Conservation (phyloP, 2,329 filamentous ascomycete species). For the Aureobasidium sp. region DNA sequence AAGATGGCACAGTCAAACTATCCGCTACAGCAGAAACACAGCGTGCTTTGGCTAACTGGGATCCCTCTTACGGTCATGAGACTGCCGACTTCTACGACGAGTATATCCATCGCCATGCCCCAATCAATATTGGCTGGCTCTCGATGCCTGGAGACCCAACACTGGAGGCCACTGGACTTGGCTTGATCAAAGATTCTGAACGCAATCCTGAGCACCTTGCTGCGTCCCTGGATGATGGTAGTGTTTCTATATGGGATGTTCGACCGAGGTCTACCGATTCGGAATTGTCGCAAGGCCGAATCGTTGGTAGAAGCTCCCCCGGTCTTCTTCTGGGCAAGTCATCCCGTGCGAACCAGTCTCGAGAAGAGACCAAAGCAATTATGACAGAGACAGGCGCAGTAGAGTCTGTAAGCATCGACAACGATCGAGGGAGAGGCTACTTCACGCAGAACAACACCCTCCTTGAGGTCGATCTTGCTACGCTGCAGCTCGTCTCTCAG, state of each 20-base stretch:
- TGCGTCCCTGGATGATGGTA: slow-evolving; percentile 77
- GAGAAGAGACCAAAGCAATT: slow-evolving; percentile 38
- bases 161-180: slow-evolving; percentile 66
- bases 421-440: slow-evolving; percentile 59
- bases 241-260: slow-evolving; percentile 75
- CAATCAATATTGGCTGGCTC: slow-evolving; percentile 70
- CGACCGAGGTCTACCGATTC: slow-evolving; percentile 14
- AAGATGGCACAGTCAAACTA: not conserved
- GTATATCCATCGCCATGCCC: slow-evolving; percentile 74
- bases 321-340: slow-evolving; percentile 59
- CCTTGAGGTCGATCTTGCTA: slow-evolving; percentile 74
- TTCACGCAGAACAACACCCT: slow-evolving; percentile 72
- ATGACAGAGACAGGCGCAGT: slow-evolving; percentile 66
- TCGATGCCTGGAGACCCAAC: slow-evolving; percentile 50
- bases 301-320: slow-evolving; percentile 58
- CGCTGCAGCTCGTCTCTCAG: slow-evolving; percentile 60
- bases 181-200: slow-evolving; percentile 51
- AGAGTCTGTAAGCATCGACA: slow-evolving; percentile 78
- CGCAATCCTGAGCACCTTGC: slow-evolving; percentile 56
- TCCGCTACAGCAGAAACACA: slow-evolving; percentile 35
- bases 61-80: slow-evolving; percentile 67
- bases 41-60: slow-evolving; percentile 71
- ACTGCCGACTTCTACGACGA: slow-evolving; percentile 79
- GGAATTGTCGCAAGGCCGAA: slow-evolving; percentile 45
- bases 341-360: not conserved